Percentiles rank a stretch among this genome's conserved stretches.
phyloP scores from a whole-genome alignment of 345 rosid genomes.

The Punica granatum region DNA sequence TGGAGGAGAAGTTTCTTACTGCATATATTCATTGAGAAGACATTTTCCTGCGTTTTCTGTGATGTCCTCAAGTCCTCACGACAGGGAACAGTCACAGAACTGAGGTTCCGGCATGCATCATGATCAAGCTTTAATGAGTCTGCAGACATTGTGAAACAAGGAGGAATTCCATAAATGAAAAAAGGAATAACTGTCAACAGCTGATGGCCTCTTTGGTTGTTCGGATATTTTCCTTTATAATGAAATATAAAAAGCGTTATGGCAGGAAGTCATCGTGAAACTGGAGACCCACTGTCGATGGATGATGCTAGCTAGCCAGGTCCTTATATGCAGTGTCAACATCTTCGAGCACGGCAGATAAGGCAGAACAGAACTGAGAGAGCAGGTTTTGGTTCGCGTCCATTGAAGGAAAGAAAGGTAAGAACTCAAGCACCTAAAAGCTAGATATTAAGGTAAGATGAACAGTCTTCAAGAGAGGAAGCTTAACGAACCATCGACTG shows the following conservation, averaged over 20 bases:
- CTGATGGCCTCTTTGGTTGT: not conserved
- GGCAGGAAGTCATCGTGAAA: constrained; percentile 4
- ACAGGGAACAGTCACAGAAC: constrained; percentile 79
- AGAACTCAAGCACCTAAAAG: not conserved
- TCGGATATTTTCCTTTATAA: not conserved
- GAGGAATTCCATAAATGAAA: constrained; percentile 2
- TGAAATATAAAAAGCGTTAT: not conserved
- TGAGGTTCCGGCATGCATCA: constrained; percentile 71
- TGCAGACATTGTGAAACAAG: constrained; percentile 22
- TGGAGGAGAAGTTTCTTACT: constrained; percentile 31
- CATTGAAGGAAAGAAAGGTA: constrained; percentile 17
- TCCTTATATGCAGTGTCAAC: constrained; percentile 51
- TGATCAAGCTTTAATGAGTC: constrained; percentile 87
- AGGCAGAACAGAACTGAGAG: constrained; percentile 60
- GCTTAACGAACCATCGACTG: constrained; percentile 79
- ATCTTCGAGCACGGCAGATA: constrained; percentile 59
- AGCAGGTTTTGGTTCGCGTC: constrained; percentile 63
- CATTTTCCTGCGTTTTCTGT: constrained; percentile 85
- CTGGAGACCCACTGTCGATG: constrained; percentile 59
- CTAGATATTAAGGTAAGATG: not conserved
- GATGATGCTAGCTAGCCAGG: constrained; percentile 68
- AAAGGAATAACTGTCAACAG: not conserved
- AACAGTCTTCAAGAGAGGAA: constrained; percentile 6
- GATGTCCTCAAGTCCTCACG: constrained; percentile 77
- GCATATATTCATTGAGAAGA: constrained; percentile 72